Base-by-base conservation (phyloP, 495 filamentous ascomycete genomes). In the Penicillium paradoxum region DNA sequence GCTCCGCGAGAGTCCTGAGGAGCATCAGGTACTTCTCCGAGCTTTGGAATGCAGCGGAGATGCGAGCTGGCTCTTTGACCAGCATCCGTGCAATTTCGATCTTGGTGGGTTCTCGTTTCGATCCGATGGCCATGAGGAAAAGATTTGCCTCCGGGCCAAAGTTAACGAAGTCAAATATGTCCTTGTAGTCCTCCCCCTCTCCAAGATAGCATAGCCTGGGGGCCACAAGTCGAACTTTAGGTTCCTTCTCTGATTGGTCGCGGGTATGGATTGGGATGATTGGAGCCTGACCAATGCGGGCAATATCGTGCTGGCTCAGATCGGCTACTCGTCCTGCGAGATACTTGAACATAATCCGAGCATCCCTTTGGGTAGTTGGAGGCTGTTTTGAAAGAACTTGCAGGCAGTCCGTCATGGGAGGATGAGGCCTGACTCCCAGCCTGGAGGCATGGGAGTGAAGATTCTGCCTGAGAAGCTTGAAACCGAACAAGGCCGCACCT, bases 161-260 rank as follows among this genome's bases (percentile, higher is more conserved):
- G 65, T 97, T 87, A 4, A 97, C 90, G 69, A 96, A 99, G 65
- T 97, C 91, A 56, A 97, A 96, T 15, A 99, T 90, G 24, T 93
- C 89, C 33, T 80, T 84, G 58, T 91, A 97, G 18, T 83, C 73
- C 51, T 85, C 85, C 21, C 78, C 80, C 19, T 88, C 85, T 19
- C 86, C 85, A 6, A 98, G 76, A 68, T 93, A 96, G 60, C 86
- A 90, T 29, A 80, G 69, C 22, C 71, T 76, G 2, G 91, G 92
- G 24, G 79, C 74, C 30, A 90, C 66, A 51, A 77, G 71, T 32
- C 73, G 77, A 22, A 74, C 51, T 19, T 34, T 56, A 45, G 64
- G 45, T 0, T 56, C 59, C 25, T 74, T 75, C 47, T 71, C 68
- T 14, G 54, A 55, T 13, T 54, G 64, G 40, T 65, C 66, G 27